Percentiles rank a stretch among this genome's conserved stretches.
phyloP scores from a whole-genome alignment of 331 rosid species.

The Malus hybrid region DNA sequence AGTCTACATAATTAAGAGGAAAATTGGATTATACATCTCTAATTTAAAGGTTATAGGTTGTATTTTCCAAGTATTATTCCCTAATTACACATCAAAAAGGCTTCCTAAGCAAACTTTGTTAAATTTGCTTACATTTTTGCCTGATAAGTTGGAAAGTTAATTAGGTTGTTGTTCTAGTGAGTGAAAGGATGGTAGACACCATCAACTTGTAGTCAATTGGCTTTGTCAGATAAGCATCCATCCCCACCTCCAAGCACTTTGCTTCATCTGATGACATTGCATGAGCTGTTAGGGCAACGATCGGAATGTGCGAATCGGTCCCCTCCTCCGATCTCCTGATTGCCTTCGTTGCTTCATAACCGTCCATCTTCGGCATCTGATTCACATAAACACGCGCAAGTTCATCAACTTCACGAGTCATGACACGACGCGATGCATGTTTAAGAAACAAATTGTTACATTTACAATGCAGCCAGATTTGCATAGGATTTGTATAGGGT shows the following conservation, averaged over 20 bases:
- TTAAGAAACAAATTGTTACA: not conserved
- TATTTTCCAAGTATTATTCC: not conserved
- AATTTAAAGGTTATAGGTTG: not conserved
- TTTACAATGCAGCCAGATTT: not conserved
- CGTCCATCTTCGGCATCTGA: slow-evolving; percentile 99
- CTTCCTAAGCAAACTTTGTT: not conserved
- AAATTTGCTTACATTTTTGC: not conserved
- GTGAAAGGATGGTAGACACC: slow-evolving; percentile 97
- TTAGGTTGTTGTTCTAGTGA: slow-evolving; percentile 50
- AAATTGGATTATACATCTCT: not conserved
- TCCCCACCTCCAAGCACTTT: slow-evolving; percentile 94
- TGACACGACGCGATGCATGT: not conserved
- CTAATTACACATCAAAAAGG: not conserved
- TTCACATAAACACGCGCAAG: slow-evolving; percentile 8
- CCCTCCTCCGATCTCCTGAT: slow-evolving; percentile 85
- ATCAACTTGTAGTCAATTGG: slow-evolving; percentile 92
- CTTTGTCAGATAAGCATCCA: slow-evolving; percentile 98
- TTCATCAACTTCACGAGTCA: not conserved
- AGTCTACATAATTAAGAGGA: not conserved
- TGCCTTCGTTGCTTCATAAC: slow-evolving; percentile 90
- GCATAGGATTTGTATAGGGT: not conserved
- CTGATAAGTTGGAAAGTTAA: slow-evolving; percentile 15
- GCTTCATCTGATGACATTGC: slow-evolving; percentile 99
- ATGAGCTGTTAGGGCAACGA: slow-evolving; percentile 96
- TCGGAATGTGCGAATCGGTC: slow-evolving; percentile 64